phyloP scores from a whole-genome alignment of 805 yeast species.

The Kuraishia capsulata region DNA sequence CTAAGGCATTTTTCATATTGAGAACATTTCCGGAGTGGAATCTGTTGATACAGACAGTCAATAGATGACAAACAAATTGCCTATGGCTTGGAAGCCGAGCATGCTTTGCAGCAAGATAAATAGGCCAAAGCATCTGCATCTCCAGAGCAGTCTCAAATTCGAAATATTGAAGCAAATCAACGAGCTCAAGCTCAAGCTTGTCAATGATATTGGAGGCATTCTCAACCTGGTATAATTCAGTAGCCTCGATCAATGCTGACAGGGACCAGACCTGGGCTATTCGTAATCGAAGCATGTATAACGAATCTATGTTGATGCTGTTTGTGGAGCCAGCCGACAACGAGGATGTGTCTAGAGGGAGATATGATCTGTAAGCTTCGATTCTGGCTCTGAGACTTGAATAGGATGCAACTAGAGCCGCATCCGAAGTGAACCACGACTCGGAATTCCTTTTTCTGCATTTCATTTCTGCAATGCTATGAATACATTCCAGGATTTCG shows the following conservation, averaged over 20 bases:
- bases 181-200: background rate
- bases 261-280: background rate
- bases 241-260: background rate
- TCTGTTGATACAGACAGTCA: background rate
- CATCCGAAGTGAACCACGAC: background rate
- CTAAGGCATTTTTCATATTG: background rate
- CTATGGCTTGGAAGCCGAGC: background rate
- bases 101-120: slow-evolving; percentile 2
- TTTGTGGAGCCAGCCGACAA: slow-evolving; percentile 2
- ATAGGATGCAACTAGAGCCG: background rate
- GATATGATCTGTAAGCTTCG: background rate
- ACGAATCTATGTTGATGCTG: background rate
- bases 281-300: background rate
- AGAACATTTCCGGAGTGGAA: background rate
- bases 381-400: background rate
- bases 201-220: background rate
- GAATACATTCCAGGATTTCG: slow-evolving; percentile 2
- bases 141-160: slow-evolving; percentile 3
- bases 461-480: background rate
- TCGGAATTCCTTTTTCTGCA: too few species aligned
- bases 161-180: background rate
- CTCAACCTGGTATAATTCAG: background rate
- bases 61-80: background rate
- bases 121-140: slow-evolving; percentile 5
- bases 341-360: slow-evolving; percentile 1